Conservation (phyloP, 2,329 filamentous ascomycete species). For the Davidsoniella eucalypti region DNA sequence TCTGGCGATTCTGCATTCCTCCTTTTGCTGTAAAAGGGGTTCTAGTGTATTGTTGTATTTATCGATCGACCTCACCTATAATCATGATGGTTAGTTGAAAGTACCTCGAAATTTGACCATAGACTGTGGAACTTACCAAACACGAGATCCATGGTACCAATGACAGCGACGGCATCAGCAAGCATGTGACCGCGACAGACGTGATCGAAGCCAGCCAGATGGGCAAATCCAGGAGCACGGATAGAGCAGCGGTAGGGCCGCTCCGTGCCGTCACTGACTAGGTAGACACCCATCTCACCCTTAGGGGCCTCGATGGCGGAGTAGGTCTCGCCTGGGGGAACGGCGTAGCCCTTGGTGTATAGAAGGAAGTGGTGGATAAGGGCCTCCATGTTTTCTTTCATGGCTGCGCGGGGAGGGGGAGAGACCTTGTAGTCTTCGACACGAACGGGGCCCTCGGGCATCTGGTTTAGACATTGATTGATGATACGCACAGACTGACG, state of each 20-base stretch:
- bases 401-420: conserved; percentile 85
- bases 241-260: conserved; percentile 96
- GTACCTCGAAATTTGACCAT: not conserved
- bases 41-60: conserved; percentile 18
- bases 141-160: conserved; percentile 78
- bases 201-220: conserved; percentile 88
- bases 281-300: conserved; percentile 96
- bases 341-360: conserved; percentile 95
- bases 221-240: conserved; percentile 88
- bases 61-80: conserved; percentile 45
- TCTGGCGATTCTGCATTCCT: conserved; percentile 13
- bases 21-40: conserved; percentile 10
- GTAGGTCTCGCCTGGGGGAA: conserved; percentile 96
- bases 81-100: not conserved
- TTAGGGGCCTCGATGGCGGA: conserved; percentile 98
- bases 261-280: conserved; percentile 93
- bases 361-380: conserved; percentile 98
- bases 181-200: conserved; percentile 81
- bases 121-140: conserved; percentile 44
- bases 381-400: conserved; percentile 99
- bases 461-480: conserved; percentile 97
- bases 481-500: conserved; percentile 95
- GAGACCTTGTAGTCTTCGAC: conserved; percentile 98
- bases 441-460: conserved; percentile 84
- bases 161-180: conserved; percentile 92